Conservation (phyloP, 441 rosid genomes). For the Breynia disticha region DNA sequence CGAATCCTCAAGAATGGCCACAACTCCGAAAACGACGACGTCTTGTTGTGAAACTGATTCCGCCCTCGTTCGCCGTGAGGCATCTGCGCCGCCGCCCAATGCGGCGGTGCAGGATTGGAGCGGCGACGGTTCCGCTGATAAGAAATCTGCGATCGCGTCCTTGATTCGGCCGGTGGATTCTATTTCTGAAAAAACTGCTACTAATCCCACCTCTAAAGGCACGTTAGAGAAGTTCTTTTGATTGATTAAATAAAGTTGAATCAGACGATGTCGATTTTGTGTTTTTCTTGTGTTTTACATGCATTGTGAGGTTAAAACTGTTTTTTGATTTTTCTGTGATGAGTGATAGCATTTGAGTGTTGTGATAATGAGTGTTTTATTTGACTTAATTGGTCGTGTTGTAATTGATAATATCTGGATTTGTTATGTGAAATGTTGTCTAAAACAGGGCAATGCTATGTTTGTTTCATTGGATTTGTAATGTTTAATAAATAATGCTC, state of each 20-base stretch:
- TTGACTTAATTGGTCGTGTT: not conserved
- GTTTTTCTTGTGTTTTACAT: too few species aligned
- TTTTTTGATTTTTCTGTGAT: too few species aligned
- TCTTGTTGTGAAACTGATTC: slow-evolving; percentile 12
- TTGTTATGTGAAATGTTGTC: not conserved
- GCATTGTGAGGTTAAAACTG: too few species aligned
- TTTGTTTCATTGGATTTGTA: not conserved
- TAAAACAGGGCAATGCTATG: not conserved
- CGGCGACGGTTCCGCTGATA: slow-evolving; percentile 19
- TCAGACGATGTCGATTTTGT: too few species aligned
- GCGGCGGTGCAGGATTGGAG: slow-evolving; percentile 34
- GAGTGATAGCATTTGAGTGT: too few species aligned
- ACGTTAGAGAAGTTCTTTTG: slow-evolving; percentile 1
- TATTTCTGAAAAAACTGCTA: slow-evolving; percentile 35
- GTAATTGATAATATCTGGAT: not conserved
- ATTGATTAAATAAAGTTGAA: too few species aligned
- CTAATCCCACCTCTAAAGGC: slow-evolving; percentile 54
- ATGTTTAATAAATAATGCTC: not conserved
- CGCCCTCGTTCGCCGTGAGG: slow-evolving; percentile 16
- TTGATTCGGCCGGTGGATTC: slow-evolving; percentile 49
- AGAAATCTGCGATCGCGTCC: slow-evolving; percentile 32
- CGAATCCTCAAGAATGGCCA: slow-evolving; percentile 94
- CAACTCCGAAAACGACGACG: slow-evolving; percentile 89
- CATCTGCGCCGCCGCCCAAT: slow-evolving; percentile 21
- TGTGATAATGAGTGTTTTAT: not conserved